These are phyloP conservation scores for Talaromyces sp. DNA, from an alignment of 2,329 filamentous ascomycete species.

Conservation along the genomic window DNA sequence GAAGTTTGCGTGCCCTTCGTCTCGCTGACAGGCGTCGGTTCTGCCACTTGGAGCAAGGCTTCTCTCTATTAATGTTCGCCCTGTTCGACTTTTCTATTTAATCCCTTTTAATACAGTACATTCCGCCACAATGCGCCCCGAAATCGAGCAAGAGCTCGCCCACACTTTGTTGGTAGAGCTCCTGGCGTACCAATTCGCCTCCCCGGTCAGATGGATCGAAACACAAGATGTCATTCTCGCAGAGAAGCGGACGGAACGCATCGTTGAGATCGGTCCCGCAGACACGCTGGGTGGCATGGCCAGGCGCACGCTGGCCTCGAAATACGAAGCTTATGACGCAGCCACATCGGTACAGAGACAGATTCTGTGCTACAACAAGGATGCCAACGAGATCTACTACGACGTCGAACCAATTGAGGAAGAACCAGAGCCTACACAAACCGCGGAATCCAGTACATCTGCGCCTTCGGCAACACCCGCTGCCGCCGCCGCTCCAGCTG, in stretches of 20 bases:
- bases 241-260: constrained; percentile 91
- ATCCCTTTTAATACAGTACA: constrained; percentile 11
- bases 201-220: constrained; percentile 98
- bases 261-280: constrained; percentile 94
- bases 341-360: constrained; percentile 94
- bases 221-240: constrained; percentile 99
- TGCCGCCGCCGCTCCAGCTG: constrained; percentile 46
- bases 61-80: constrained; percentile 7
- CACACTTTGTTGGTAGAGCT: constrained; percentile 98
- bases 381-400: constrained; percentile 99
- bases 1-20: constrained; percentile 7
- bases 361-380: constrained; percentile 99
- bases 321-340: constrained; percentile 98
- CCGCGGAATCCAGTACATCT: constrained; percentile 32
- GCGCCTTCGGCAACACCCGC: constrained; percentile 37
- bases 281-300: constrained; percentile 98
- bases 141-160: constrained; percentile 98
- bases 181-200: constrained; percentile 97
- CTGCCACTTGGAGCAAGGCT: background rate
- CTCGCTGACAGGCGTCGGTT: constrained; percentile 4
- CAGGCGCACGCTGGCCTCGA: constrained; percentile 87
- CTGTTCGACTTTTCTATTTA: background rate
- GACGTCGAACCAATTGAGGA: constrained; percentile 94
- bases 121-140: constrained; percentile 74
- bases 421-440: constrained; percentile 60